A percentile compares a stretch with the other conserved stretches of the same genome.
These are phyloP conservation scores for Artemisia argyi DNA, from an alignment of 129 eudicot species.

Conservation along the genomic window DNA sequence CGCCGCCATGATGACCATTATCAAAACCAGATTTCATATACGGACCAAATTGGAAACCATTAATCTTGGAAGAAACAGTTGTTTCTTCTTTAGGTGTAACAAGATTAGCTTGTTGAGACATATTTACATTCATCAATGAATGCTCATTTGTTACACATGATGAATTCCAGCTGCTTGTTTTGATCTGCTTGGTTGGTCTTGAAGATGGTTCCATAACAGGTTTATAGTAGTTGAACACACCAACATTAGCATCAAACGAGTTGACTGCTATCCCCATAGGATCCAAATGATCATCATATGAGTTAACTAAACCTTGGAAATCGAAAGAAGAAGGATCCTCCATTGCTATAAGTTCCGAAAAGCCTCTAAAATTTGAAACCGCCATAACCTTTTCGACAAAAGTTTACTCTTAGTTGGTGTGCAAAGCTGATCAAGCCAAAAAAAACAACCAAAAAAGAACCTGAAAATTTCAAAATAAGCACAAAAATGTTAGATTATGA, in stretches of 20 bases:
- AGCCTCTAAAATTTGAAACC: slow-evolving; percentile 48
- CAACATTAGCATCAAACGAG: slow-evolving; percentile 22
- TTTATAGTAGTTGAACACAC: slow-evolving; percentile 37
- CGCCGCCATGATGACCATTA: slow-evolving; percentile 30
- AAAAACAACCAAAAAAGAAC: neutral
- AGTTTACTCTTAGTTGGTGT: slow-evolving; percentile 17
- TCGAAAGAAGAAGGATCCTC: slow-evolving; percentile 48
- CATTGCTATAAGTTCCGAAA: slow-evolving; percentile 56
- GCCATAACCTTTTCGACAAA: slow-evolving; percentile 43
- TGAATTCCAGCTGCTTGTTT: slow-evolving; percentile 44
- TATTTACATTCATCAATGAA: slow-evolving; percentile 31
- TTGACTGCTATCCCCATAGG: slow-evolving; percentile 29
- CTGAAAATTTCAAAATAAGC: slow-evolving; percentile 30
- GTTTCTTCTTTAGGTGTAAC: slow-evolving; percentile 63
- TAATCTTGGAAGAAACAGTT: slow-evolving; percentile 37
- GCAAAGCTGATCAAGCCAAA: slow-evolving; percentile 22
- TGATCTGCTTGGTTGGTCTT: slow-evolving; percentile 58
- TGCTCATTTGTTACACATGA: slow-evolving; percentile 31
- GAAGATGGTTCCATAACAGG: slow-evolving; percentile 37
- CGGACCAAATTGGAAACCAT: slow-evolving; percentile 33
- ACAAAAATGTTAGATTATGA: slow-evolving; percentile 16
- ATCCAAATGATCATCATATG: slow-evolving; percentile 48
- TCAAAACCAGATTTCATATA: slow-evolving; percentile 25
- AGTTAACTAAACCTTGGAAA: slow-evolving; percentile 50
- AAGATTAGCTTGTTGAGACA: slow-evolving; percentile 21